Evolutionary conservation across 331 rosid genomes (phyloP), one percentile per base, ranked within the genome.

Genomic region (Spiraea crenata): DNA sequence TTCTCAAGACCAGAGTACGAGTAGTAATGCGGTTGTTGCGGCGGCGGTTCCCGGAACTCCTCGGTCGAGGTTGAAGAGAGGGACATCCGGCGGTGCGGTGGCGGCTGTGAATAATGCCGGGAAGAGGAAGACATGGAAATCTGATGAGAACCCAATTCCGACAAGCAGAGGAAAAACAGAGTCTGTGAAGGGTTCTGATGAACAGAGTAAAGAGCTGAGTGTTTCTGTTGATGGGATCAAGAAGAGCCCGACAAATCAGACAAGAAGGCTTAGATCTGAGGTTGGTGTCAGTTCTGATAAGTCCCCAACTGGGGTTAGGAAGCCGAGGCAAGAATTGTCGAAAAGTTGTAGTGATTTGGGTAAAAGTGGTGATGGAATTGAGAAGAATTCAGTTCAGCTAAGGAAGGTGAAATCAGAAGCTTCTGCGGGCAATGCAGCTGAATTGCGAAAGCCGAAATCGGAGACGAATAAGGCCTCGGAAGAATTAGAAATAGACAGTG

Each of bases 51-150:
- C 31, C 31, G 31, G 31, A 25, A 25, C 52, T 63, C 69, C 37
- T 42, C 16, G 44, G 31, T 19, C 85, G 9, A 85, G 41, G 80
- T 39, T 68, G 76, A 89, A 73, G 77, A 85, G 77, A 76, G 73
- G 65, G 25, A 68, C 72, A 66, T 66, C 52, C 63, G 75, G 73
- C 61, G 65, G 70, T 39, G 70, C 59, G 4, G 74, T 10, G 20
- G 57, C 71, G 47, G 19, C 58, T 61, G 31, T 25, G 31, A 25
- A 25, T 25, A 25, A 25, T 25, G 56, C 72, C 19, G 92, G 82
- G 41, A 90, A 85, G 87, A 89, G 95, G 37, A 95, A 88, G 85
- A 79, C 90, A 2, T 83, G 91, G 95, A 93, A 83, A 76, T 83
- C 96, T 9, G 93, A 83, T 35, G 83, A 77, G 60, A 74, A 25